Evolutionary conservation across 495 filamentous ascomycete species (phyloP).

Genomic region (Cudoniella acicularis): DNA sequence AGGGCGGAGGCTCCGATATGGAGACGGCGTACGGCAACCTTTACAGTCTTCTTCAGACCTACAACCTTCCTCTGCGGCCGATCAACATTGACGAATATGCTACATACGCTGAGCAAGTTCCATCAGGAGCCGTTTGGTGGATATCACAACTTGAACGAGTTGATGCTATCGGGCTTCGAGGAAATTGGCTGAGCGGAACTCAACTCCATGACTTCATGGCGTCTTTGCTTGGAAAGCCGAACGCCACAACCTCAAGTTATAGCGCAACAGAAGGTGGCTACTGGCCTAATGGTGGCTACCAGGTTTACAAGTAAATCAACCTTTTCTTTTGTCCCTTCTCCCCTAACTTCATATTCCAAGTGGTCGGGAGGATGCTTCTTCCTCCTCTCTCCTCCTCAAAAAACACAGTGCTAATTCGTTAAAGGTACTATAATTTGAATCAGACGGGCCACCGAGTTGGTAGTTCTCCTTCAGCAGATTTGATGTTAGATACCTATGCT

Average conservation of each 20-base stretch:
- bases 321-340: too few species aligned
- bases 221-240: slow-evolving; percentile 29
- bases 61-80: slow-evolving; percentile 29
- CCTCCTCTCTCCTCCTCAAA: too few species aligned
- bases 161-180: slow-evolving; percentile 35
- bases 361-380: too few species aligned
- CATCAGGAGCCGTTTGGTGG: slow-evolving; percentile 36
- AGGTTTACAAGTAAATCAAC: slow-evolving; percentile 42
- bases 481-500: slow-evolving; percentile 37
- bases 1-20: slow-evolving; percentile 29
- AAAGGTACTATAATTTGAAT: slow-evolving; percentile 39
- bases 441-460: slow-evolving; percentile 37
- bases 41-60: slow-evolving; percentile 22
- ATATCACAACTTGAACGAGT: slow-evolving; percentile 37
- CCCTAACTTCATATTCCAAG: too few species aligned
- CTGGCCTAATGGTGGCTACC: slow-evolving; percentile 30
- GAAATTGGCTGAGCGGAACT: slow-evolving; percentile 35
- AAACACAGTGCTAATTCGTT: too few species aligned
- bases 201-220: slow-evolving; percentile 38
- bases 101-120: slow-evolving; percentile 33
- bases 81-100: slow-evolving; percentile 45
- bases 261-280: slow-evolving; percentile 16
- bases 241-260: slow-evolving; percentile 23
- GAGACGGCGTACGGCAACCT: slow-evolving; percentile 25
- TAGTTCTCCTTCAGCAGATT: slow-evolving; percentile 28